phyloP scores from a whole-genome alignment of 2,329 filamentous ascomycete genomes.

The Cladophialophora yegresii region DNA sequence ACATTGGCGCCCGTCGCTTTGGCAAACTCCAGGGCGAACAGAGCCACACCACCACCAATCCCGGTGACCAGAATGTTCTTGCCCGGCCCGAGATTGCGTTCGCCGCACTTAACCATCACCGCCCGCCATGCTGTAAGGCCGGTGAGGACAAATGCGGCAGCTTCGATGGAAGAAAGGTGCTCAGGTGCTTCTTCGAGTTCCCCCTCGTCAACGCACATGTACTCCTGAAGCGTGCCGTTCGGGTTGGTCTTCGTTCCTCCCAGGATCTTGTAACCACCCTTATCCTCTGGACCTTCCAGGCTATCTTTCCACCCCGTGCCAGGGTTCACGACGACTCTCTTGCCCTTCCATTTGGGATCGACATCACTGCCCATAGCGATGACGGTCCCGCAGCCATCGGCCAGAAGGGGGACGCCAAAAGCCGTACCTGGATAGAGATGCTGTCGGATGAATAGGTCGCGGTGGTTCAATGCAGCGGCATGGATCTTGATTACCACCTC shows the following conservation, averaged over 20 bases:
- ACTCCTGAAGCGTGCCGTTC: slow-evolving; percentile 73
- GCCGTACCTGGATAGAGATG: slow-evolving; percentile 85
- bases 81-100: slow-evolving; percentile 52
- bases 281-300: slow-evolving; percentile 71
- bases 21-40: slow-evolving; percentile 78
- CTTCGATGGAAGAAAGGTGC: slow-evolving; percentile 72
- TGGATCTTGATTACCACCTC: slow-evolving; percentile 75
- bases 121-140: slow-evolving; percentile 89
- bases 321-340: slow-evolving; percentile 77
- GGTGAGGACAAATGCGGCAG: slow-evolving; percentile 79
- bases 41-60: slow-evolving; percentile 87
- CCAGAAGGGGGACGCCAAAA: slow-evolving; percentile 74
- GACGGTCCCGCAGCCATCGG: slow-evolving; percentile 80
- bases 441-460: slow-evolving; percentile 91
- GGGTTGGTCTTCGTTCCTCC: slow-evolving; percentile 68
- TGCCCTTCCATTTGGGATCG: slow-evolving; percentile 60
- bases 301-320: slow-evolving; percentile 73
- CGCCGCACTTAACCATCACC: slow-evolving; percentile 69
- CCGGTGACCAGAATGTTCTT: slow-evolving; percentile 83
- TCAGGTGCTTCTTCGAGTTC: slow-evolving; percentile 76
- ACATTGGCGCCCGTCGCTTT: slow-evolving; percentile 72
- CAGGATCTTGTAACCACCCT: slow-evolving; percentile 60
- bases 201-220: slow-evolving; percentile 65
- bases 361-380: slow-evolving; percentile 61
- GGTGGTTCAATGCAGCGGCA: slow-evolving; percentile 87